A percentile compares a stretch with the other conserved stretches of the same genome.
Conservation (phyloP, 768 basidiomycete species). For the Rossbeevera mucosa region DNA sequence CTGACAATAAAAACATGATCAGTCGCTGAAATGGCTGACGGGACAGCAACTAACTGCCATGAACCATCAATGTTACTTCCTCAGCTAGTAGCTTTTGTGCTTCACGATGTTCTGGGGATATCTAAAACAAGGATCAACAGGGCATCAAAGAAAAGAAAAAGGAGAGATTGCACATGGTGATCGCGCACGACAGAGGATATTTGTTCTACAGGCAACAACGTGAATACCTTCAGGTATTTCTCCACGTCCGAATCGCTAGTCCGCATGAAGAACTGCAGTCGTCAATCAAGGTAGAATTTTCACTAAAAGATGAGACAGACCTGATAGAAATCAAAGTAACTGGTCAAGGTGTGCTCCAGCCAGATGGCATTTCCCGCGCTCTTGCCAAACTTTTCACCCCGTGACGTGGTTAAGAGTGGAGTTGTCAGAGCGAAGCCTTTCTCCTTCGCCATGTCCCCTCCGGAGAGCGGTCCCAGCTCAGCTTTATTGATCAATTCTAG, state of each 20-base stretch:
- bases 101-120: conserved; percentile 34
- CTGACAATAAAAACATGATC: conserved; percentile 23
- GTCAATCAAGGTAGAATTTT: neutral
- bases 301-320: conserved; percentile 34
- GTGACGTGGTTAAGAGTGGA: conserved; percentile 84
- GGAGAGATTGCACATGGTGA: conserved; percentile 47
- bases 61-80: conserved; percentile 58
- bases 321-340: conserved; percentile 93
- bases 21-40: neutral
- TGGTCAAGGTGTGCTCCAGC: conserved; percentile 75
- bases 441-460: conserved; percentile 13
- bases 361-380: conserved; percentile 94
- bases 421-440: conserved; percentile 83
- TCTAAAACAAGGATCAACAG: conserved; percentile 11
- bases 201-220: conserved; percentile 57
- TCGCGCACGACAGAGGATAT: conserved; percentile 52
- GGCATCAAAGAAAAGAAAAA: neutral
- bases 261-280: conserved; percentile 78
- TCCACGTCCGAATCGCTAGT: conserved; percentile 77
- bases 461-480: conserved; percentile 9
- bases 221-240: conserved; percentile 77
- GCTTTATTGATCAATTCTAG: conserved; percentile 78
- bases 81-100: conserved; percentile 52
- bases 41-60: conserved; percentile 41
- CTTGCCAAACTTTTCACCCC: conserved; percentile 96